Conservation (phyloP, 192 early-diverging fungal genomes). For the Coemansia umbellata region DNA sequence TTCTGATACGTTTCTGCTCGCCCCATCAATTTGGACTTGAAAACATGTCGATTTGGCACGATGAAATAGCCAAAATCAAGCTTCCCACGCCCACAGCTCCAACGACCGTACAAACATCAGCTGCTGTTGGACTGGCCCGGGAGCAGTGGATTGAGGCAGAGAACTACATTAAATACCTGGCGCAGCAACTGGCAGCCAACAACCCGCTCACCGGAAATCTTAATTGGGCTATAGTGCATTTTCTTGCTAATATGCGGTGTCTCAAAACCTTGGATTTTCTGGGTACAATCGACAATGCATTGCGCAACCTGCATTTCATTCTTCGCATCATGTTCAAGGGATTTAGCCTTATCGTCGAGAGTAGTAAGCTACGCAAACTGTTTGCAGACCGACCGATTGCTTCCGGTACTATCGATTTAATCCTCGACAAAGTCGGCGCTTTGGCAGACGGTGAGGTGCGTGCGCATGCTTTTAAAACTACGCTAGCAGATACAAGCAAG, state of each 20-base stretch:
- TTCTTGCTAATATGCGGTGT: slow-evolving; percentile 37
- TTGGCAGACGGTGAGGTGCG: slow-evolving; percentile 36
- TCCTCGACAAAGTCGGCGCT: slow-evolving; percentile 26
- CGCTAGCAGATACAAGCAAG: slow-evolving; percentile 23
- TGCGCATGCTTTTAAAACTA: slow-evolving; percentile 35
- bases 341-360: slow-evolving; percentile 11
- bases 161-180: slow-evolving; percentile 25
- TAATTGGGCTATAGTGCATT: slow-evolving; percentile 46
- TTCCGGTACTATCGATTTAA: slow-evolving; percentile 30
- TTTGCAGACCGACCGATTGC: slow-evolving; percentile 29
- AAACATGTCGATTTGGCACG: slow-evolving; percentile 41
- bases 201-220: slow-evolving; percentile 42
- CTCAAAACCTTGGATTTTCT: slow-evolving; percentile 49
- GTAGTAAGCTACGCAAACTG: slow-evolving; percentile 14
- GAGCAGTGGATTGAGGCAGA: slow-evolving; percentile 39
- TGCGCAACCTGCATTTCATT: slow-evolving; percentile 37
- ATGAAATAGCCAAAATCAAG: slow-evolving; percentile 34
- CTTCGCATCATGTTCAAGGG: slow-evolving; percentile 32
- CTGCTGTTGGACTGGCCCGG: not conserved
- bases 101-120: not conserved
- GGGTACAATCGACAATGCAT: slow-evolving; percentile 23
- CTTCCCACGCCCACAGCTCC: not conserved
- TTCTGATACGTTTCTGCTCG: slow-evolving; percentile 35
- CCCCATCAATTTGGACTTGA: slow-evolving; percentile 37
- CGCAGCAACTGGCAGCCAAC: slow-evolving; percentile 38